Percentiles rank a stretch among this genome's conserved stretches.
Evolutionary conservation across 495 filamentous ascomycete species (phyloP).

Genomic region (Hyaloscypha bicolor): DNA sequence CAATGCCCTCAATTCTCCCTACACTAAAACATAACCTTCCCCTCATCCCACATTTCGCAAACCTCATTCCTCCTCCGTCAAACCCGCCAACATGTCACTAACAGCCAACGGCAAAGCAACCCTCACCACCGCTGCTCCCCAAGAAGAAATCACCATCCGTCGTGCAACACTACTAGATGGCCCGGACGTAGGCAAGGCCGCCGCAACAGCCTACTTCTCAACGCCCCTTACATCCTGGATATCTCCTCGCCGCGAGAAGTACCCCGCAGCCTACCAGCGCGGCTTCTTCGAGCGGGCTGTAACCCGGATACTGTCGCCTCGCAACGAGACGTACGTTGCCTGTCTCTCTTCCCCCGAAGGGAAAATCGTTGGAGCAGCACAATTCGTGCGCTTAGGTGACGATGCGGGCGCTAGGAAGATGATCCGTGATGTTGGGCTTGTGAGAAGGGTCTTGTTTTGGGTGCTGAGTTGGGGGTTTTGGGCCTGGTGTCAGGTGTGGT

Average conservation of each 20-base stretch:
- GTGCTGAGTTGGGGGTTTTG: constrained; percentile 11
- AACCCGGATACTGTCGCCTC: constrained; percentile 13
- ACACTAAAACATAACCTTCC: not conserved
- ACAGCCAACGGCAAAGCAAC: not conserved
- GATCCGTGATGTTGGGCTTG: not conserved
- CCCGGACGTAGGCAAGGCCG: constrained; percentile 14
- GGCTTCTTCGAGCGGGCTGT: constrained; percentile 11
- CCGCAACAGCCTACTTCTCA: constrained; percentile 23
- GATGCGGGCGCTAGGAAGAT: constrained; percentile 21
- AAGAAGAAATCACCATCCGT: constrained; percentile 20
- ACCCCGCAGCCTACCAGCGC: constrained; percentile 12
- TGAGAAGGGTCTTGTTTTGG: constrained; percentile 3
- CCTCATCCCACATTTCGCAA: not conserved
- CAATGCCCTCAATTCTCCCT: too few species aligned
- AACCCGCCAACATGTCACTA: not conserved
- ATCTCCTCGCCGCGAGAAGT: constrained; percentile 15
- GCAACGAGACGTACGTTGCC: constrained; percentile 20
- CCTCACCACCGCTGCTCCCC: not conserved
- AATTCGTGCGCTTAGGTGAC: constrained; percentile 25
- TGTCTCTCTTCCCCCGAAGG: not conserved
- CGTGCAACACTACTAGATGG: constrained; percentile 15
- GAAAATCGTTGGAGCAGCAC: constrained; percentile 18
- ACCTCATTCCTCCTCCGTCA: not conserved
- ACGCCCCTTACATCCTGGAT: constrained; percentile 16
- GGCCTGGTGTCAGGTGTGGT: not conserved